A percentile compares a stretch with the other conserved stretches of the same genome.
These are phyloP conservation scores for Dryas alaskensis DNA, from an alignment of 306 rosid genomes.

Conservation along the genomic window DNA sequence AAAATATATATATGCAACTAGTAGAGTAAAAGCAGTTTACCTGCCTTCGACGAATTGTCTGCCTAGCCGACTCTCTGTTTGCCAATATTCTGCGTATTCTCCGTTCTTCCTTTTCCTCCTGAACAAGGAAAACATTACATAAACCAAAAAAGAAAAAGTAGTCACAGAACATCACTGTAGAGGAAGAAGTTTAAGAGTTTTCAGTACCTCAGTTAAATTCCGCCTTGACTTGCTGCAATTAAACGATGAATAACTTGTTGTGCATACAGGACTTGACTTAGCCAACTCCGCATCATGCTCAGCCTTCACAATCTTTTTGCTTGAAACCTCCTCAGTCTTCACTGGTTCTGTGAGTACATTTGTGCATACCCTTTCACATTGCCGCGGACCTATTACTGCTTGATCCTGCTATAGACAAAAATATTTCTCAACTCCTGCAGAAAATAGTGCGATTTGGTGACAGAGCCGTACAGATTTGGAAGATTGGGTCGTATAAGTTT, in stretches of 20 bases:
- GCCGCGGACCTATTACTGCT: conserved; percentile 37
- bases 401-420: conserved; percentile 72
- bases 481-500: not conserved
- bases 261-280: conserved; percentile 31
- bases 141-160: conserved; percentile 1
- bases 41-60: conserved; percentile 98
- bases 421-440: conserved; percentile 55
- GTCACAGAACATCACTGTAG: not conserved
- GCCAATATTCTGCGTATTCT: conserved; percentile 86
- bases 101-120: conserved; percentile 91
- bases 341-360: conserved; percentile 14
- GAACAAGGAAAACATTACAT: conserved; percentile 11
- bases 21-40: conserved; percentile 32
- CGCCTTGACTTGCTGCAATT: conserved; percentile 62
- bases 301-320: conserved; percentile 28
- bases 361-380: conserved; percentile 30
- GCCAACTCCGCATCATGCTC: conserved; percentile 50
- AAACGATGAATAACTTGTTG: conserved; percentile 36
- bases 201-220: conserved; percentile 75
- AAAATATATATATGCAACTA: not conserved
- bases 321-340: conserved; percentile 29
- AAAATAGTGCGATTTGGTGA: conserved; percentile 43
- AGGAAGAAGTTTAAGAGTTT: conserved; percentile 14
- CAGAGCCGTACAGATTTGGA: conserved; percentile 19
- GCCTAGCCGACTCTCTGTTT: conserved; percentile 94